Conservation (phyloP, 768 basidiomycete genomes). For the Imleria badia region DNA sequence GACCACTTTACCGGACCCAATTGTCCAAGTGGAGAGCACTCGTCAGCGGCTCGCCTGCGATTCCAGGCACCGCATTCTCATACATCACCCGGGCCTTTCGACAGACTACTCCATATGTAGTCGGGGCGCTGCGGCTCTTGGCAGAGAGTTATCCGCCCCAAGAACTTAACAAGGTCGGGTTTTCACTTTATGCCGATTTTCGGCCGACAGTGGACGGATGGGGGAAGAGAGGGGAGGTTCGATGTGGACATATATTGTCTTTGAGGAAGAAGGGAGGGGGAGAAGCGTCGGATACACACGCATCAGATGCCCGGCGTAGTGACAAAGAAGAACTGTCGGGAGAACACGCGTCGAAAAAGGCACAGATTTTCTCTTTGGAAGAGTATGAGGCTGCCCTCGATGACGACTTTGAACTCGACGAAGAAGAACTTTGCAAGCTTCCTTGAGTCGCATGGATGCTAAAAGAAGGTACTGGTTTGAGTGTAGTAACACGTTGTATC, state of each 20-base stretch:
- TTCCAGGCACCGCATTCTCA: slow-evolving; percentile 73
- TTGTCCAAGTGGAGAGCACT: slow-evolving; percentile 81
- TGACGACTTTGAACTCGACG: slow-evolving; percentile 45
- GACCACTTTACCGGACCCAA: slow-evolving; percentile 77
- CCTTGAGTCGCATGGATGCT: slow-evolving; percentile 3
- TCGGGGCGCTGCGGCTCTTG: slow-evolving; percentile 75
- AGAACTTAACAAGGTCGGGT: slow-evolving; percentile 67
- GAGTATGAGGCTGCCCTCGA: slow-evolving; percentile 56
- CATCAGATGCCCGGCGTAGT: not conserved
- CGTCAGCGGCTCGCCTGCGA: slow-evolving; percentile 62
- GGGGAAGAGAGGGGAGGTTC: slow-evolving; percentile 79
- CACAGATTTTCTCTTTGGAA: slow-evolving; percentile 41
- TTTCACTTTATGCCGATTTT: slow-evolving; percentile 82
- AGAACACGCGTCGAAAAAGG: slow-evolving; percentile 42
- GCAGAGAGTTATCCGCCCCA: slow-evolving; percentile 56
- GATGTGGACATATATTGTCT: slow-evolving; percentile 65
- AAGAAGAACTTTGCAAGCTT: slow-evolving; percentile 36
- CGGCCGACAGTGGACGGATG: slow-evolving; percentile 80
- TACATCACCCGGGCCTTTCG: slow-evolving; percentile 82
- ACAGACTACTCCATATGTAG: slow-evolving; percentile 72
- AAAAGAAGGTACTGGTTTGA: slow-evolving; percentile 19
- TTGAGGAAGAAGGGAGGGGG: slow-evolving; percentile 41
- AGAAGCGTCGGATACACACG: slow-evolving; percentile 13
- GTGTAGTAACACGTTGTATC: slow-evolving; percentile 16
- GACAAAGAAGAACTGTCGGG: slow-evolving; percentile 9